phyloP scores from a whole-genome alignment of 1,139 yeast species.

The Blastobotrys raffinosifermentans region DNA sequence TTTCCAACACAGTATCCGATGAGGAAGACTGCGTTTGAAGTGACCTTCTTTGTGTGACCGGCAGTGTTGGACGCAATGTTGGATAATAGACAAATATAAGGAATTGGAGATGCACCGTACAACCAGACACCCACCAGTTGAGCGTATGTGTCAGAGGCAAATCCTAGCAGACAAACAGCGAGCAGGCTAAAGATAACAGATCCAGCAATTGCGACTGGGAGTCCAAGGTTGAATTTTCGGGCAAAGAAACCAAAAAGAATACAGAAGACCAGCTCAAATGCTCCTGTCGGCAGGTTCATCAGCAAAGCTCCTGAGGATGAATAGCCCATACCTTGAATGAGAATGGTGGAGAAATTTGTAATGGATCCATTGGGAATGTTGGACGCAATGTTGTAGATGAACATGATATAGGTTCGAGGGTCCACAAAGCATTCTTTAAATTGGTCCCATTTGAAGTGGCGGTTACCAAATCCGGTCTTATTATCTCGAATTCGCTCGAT shows the following conservation, averaged over 20 bases:
- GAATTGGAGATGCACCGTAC: slow-evolving; percentile 35
- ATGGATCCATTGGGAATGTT: slow-evolving; percentile 51
- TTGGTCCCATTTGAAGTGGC: slow-evolving; percentile 49
- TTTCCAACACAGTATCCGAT: slow-evolving; percentile 58
- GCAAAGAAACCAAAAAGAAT: slow-evolving; percentile 1
- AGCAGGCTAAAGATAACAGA: slow-evolving; percentile 30
- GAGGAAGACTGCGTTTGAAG: slow-evolving; percentile 41
- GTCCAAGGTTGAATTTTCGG: slow-evolving; percentile 28
- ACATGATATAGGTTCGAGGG: slow-evolving; percentile 47
- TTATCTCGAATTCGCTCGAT: slow-evolving; percentile 45
- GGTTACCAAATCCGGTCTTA: slow-evolving; percentile 51
- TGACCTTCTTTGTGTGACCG: slow-evolving; percentile 54
- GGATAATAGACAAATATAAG: slow-evolving; percentile 45
- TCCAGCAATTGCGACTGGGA: slow-evolving; percentile 38
- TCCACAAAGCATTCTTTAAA: slow-evolving; percentile 39
- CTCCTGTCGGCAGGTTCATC: slow-evolving; percentile 38
- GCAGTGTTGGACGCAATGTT: slow-evolving; percentile 50
- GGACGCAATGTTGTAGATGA: slow-evolving; percentile 36
- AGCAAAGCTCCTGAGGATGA: slow-evolving; percentile 37
- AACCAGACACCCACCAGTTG: slow-evolving; percentile 39
- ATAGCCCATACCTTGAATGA: slow-evolving; percentile 38
- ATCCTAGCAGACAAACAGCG: slow-evolving; percentile 41
- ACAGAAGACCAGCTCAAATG: slow-evolving; percentile 24
- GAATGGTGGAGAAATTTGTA: slow-evolving; percentile 41
- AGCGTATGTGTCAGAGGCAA: slow-evolving; percentile 34